A percentile compares a stretch with the other conserved stretches of the same genome.
Conservation (phyloP, 805 yeast species). For the Ogataea nitratoaversa region DNA sequence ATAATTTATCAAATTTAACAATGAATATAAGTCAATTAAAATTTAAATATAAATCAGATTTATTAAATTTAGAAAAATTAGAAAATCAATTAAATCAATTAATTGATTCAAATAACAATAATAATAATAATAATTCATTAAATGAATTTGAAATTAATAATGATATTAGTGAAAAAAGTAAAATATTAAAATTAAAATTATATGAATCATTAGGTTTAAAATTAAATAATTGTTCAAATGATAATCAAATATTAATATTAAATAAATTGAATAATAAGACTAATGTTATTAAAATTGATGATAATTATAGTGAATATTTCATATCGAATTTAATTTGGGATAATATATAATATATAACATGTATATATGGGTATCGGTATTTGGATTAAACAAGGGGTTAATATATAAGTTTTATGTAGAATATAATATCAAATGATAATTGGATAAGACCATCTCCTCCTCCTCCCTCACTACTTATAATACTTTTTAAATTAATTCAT, state of each 20-base stretch:
- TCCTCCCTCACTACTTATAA: no score
- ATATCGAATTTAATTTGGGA: slow-evolving; percentile 81
- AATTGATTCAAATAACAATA: slow-evolving; percentile 23
- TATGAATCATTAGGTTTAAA: slow-evolving; percentile 57
- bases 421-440: no score
- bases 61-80: slow-evolving; percentile 32
- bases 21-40: slow-evolving; percentile 40
- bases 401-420: slow-evolving; percentile 5
- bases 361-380: background rate
- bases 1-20: slow-evolving; percentile 45
- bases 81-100: slow-evolving; percentile 22
- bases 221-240: slow-evolving; percentile 39
- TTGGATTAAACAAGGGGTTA: background rate
- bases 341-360: slow-evolving; percentile 30
- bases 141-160: background rate
- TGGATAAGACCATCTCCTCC: no score
- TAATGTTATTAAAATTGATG: slow-evolving; percentile 47
- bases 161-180: slow-evolving; percentile 23
- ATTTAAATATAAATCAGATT: slow-evolving; percentile 35
- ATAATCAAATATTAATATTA: slow-evolving; percentile 38
- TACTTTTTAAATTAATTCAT: no score
- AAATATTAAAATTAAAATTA: slow-evolving; percentile 51
- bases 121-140: background rate
- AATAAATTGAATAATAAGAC: slow-evolving; percentile 44
- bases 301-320: slow-evolving; percentile 60